These are phyloP conservation scores for Quercus aquifolioides DNA, from an alignment of 306 rosid genomes.

Conservation along the genomic window DNA sequence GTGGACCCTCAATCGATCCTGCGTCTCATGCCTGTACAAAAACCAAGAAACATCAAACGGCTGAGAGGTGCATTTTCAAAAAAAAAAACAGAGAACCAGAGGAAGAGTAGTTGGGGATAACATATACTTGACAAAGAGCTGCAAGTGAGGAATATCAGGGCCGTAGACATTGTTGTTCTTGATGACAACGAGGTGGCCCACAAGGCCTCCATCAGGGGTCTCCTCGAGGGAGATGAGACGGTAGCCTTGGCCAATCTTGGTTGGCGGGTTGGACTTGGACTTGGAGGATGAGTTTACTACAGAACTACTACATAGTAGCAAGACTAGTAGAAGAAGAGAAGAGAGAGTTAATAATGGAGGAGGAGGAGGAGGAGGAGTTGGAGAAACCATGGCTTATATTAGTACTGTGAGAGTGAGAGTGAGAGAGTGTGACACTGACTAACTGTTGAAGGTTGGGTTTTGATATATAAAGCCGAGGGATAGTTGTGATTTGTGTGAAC, in stretches of 20 bases:
- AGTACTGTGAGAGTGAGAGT: not conserved
- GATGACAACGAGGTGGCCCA: constrained; percentile 65
- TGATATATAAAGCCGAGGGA: constrained; percentile 15
- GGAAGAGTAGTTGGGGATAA: not conserved
- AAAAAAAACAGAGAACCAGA: too few relatives aligned
- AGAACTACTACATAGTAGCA: constrained; percentile 25
- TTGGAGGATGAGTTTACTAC: constrained; percentile 23
- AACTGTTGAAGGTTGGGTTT: constrained; percentile 9
- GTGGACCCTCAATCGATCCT: constrained; percentile 80
- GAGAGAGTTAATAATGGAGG: constrained; percentile 15
- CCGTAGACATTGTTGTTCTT: constrained; percentile 60
- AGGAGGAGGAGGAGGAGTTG: not conserved
- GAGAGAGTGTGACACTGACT: not conserved
- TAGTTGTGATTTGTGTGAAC: too few relatives aligned
- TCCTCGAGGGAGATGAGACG: constrained; percentile 69
- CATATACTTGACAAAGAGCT: constrained; percentile 80
- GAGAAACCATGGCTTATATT: constrained; percentile 28
- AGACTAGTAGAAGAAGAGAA: constrained; percentile 26
- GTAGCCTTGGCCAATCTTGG: constrained; percentile 80
- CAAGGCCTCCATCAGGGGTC: constrained; percentile 60
- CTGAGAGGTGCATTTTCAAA: not conserved
- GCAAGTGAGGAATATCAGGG: constrained; percentile 68
- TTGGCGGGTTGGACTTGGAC: constrained; percentile 12
- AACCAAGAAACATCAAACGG: not conserved
- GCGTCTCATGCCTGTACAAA: constrained; percentile 63